Base-by-base conservation (phyloP, 2,329 filamentous ascomycete species). In the Colletotrichum lentis region DNA sequence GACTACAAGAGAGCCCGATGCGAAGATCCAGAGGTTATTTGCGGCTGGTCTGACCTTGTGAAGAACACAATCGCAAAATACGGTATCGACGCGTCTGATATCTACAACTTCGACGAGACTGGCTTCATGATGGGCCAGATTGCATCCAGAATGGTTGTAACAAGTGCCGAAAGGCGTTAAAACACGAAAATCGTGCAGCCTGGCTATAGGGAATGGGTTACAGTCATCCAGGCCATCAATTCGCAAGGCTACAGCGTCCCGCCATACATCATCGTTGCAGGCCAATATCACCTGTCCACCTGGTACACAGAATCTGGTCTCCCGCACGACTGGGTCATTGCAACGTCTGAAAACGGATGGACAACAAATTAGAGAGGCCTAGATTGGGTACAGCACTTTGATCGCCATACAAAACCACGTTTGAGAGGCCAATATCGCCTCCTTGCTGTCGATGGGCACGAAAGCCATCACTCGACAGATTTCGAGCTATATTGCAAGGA, bases 111-210 rank as follows among this genome's bases (percentile, higher is more conserved):
- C 50, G 64, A 74, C 64, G 69, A 78, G 67, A 77, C 72, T 41
- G 73, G 73, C 57, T 79, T 78, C 72, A 70, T 73, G 43, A 77
- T 78, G 54, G 75, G 75, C 59, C 69, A 75, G 27, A 77, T 76
- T 57, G 63, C 24, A 1, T 53, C 60, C 12, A 49, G 54, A 14
- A 74, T 74, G 57, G 73, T 78, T 46, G 67, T 78, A 50, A 76
- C 72, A 67, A 58, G 63, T 41, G 67, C 70, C 47, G 69, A 76
- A 50, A 68, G 71, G 60, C 57, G 59, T 46, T 67, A 64, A 50
- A 70, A 49, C 50, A 60, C 63, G 58, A 75, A 73, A 67, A 53
- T 57, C 59, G 49, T 72, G n/a, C 67, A 76, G 70, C 73, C 70
- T 68, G 67, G 75, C 11, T 72, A 76, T 70, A 70, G 72, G 10